Base-by-base conservation (phyloP, 2,329 filamentous ascomycete genomes). In the Fusarium palustre region DNA sequence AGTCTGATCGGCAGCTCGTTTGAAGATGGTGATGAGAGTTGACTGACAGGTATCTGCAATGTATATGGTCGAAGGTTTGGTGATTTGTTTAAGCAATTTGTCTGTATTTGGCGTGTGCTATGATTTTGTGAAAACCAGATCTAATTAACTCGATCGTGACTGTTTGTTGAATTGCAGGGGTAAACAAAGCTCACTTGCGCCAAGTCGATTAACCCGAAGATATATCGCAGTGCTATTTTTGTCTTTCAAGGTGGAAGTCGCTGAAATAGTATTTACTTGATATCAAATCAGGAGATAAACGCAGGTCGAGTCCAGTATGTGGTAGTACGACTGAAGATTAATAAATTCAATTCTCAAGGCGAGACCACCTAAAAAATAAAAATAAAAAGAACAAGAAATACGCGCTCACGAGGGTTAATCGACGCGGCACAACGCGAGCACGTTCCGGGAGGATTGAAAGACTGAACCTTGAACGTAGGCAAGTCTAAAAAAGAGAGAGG, bases 341-440 rank as follows among this genome's bases (percentile, higher is more conserved):
- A 46, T n/a, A 53, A 31, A 42, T 47, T 55, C 28, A 33, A 59
- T 53, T 49, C 43, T 22, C 20, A 38, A 46, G 25, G 50, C 56
- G 41, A 58, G 64, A 57, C 43, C 22, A 38, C 36, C 28, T 42
- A 18, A 30, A n/a, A 45, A 33, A 22, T 16, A 33, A 25, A 30
- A n/a, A 45, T 30, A 22, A 12, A 33, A 25, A 62, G 18, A 41
- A 41, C 53, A 47, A 61, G 58, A 43, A 59, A 56, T 36, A 66
- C 55, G 55, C 52, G 59, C 59, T n/a, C 43, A 63, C 47, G 52
- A 33, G 45, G 43, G 22, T 49, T 39, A 34, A 24, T 20, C 31
- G 60, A 61, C 64, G 59, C 66, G 66, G 54, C 55, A 64, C 64
- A 57, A 70, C 64, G 59, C 68, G 68, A 64, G 42, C 25, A 55